A percentile compares a stretch with the other conserved stretches of the same genome.
Evolutionary conservation across 441 rosid genomes (phyloP).

Genomic region (Populus hybrid): DNA sequence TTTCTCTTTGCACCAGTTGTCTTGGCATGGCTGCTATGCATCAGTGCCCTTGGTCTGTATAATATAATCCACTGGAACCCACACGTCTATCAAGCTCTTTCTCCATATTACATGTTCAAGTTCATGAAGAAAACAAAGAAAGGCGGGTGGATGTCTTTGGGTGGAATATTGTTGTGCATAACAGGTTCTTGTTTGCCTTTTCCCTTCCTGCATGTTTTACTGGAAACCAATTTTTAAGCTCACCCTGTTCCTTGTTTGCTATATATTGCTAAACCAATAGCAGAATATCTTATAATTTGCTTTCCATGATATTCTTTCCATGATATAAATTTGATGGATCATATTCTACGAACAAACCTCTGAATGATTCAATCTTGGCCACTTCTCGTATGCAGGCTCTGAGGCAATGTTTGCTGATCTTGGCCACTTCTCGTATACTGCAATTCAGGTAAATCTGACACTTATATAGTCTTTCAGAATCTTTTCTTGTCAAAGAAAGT

Average conservation of each 20-base stretch:
- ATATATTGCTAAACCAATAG: not conserved
- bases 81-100: conserved; percentile 79
- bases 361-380: not conserved
- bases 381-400: conserved; percentile 83
- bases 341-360: not conserved
- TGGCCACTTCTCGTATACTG: conserved; percentile 92
- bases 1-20: conserved; percentile 85
- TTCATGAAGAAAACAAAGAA: conserved; percentile 74
- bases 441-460: conserved; percentile 62
- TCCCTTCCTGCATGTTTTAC: not conserved
- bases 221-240: not conserved
- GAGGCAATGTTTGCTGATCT: conserved; percentile 99
- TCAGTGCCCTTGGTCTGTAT: conserved; percentile 73
- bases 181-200: conserved; percentile 55
- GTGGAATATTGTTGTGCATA: conserved; percentile 90
- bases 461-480: conserved; percentile 1
- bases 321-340: not conserved
- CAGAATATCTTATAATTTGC: not conserved
- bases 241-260: not conserved
- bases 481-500: conserved; percentile 3
- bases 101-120: conserved; percentile 85
- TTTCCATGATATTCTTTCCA: not conserved
- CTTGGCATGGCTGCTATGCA: conserved; percentile 74
- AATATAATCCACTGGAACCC: conserved; percentile 84
- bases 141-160: conserved; percentile 98